Evolutionary conservation across 2,329 filamentous ascomycete species (phyloP), one percentile per base, ranked within the genome.

Genomic region (Talaromyces amestolkiae): DNA sequence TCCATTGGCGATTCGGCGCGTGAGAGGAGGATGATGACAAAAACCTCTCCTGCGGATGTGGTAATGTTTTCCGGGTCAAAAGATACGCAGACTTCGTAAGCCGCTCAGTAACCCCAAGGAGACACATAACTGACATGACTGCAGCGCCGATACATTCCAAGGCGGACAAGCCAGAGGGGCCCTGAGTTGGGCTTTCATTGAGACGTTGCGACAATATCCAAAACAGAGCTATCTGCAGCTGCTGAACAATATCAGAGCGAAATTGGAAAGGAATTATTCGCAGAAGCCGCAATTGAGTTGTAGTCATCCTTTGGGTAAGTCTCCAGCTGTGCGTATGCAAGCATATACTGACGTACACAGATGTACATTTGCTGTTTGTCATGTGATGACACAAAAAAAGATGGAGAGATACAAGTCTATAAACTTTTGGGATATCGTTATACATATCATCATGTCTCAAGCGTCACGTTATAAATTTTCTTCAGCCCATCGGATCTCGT

Each of bases 41-140:
- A 96, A 81, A 98, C 95, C 3, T 95, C 91, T 47, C 90, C 94
- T 1, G 95, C 95, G 49, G 95, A 99, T 78, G 95, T 99, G 45
- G 87, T 98, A 75, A 96, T 97, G 91, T 97, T 93, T 88, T 96
- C 92, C 67, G 95, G 95, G 59, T 96, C 92, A 79, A 98, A 97
- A 79, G 95, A 98, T 75, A 88, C 90, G 65, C 95, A 98, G 80
- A 99, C 94, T 61, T 78, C 76, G 76, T 78, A 69, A 56, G 33
- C 11, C 33, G 33, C 3, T 11, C 53, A 8, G 27, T 4, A 13
- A 19, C 9, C 11, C 3, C 10, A 11, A 7, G 31, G 17, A 35
- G 31, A 6, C 13, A 15, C 2, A 37, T 27, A 53, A 19, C 64
- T 66, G 31, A 63, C 19, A n/a, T 61, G 22, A 4, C 7, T 27